A percentile compares a stretch with the other conserved stretches of the same genome.
Conservation (phyloP, 768 basidiomycete species). For the Russula vinacea region DNA sequence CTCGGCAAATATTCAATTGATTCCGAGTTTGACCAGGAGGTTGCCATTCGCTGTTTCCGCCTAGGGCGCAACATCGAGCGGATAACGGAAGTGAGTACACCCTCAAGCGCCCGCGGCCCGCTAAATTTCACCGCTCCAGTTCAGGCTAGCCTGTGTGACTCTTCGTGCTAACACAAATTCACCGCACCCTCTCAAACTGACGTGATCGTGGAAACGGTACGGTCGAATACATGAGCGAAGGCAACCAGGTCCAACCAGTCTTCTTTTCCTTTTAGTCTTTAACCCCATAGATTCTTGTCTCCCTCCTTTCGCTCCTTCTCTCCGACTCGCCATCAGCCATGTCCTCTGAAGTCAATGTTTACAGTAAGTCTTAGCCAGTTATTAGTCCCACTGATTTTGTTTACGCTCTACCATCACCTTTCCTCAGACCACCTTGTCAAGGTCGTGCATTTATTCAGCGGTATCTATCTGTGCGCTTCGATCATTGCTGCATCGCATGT, state of each 20-base stretch:
- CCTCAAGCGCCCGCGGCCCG: not conserved
- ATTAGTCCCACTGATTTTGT: not conserved
- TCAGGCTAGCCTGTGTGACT: not conserved
- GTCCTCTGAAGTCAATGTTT: slow-evolving; percentile 16
- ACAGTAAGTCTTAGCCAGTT: slow-evolving; percentile 2
- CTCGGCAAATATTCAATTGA: not conserved
- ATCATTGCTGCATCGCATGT: not conserved
- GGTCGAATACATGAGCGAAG: not conserved
- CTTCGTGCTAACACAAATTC: not conserved
- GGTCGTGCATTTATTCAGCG: slow-evolving; percentile 23
- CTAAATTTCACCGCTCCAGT: not conserved
- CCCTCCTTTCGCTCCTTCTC: not conserved
- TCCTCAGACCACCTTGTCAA: slow-evolving; percentile 20
- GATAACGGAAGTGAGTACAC: not conserved
- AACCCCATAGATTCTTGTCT: not conserved
- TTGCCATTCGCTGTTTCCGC: slow-evolving; percentile 8
- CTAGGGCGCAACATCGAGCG: slow-evolving; percentile 4
- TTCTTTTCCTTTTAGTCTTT: slow-evolving; percentile 21
- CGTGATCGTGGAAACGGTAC: not conserved
- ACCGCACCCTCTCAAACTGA: not conserved
- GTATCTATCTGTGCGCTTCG: slow-evolving; percentile 23
- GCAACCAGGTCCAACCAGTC: slow-evolving; percentile 6
- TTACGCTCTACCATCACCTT: not conserved
- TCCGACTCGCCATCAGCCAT: not conserved
- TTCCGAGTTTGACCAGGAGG: not conserved